Evolutionary conservation across 768 basidiomycete genomes (phyloP), one percentile per base, ranked within the genome.

Genomic region (Amanita muscaria): DNA sequence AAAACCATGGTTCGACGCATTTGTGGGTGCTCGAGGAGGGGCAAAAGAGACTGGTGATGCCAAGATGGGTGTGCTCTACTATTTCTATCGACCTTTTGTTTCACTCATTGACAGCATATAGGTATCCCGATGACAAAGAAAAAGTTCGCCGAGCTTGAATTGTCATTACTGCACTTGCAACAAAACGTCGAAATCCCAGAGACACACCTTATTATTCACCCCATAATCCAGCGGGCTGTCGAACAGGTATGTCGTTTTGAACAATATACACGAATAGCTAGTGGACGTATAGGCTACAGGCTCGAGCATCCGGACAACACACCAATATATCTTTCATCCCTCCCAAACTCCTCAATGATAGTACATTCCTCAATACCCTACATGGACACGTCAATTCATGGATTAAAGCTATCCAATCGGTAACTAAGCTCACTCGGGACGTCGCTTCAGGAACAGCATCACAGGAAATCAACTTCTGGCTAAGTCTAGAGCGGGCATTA

Each of bases 101-200:
- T 22, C 7, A 16, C 16, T 19, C 15, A 23, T 33, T 38, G 37
- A 23, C 37, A 18, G 16, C 15, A 10, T 24, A 21, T 47, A 68
- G 67, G 88, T 72, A 98, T 99, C 47, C 96, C 96, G 3, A 89
- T 96, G 75, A 92, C 94, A 36, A 98, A 97, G 77, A 93, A 93
- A 72, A 98, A 97, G 65, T 97, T 98, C 57, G 94, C 96, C 6
- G 96, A 99, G 56, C 80, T 98, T 44, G 94, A 99, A 62, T 66
- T 97, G 8, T 92, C 90, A 2, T 68, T 98, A 12, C 69, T 98
- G 1, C 96, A 99, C 59, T 74, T 98, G 4, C 94, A 98, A 58
- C 96, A 98, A 63, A 99, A 99, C 54, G 94, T 98, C 51, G 96
- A 99, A 67, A 98, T 98, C 42, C 96, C 96, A 1, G 91, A 98